These are phyloP conservation scores for Apiospora saccharicola DNA, from an alignment of 2,329 filamentous ascomycete species.

Conservation along the genomic window DNA sequence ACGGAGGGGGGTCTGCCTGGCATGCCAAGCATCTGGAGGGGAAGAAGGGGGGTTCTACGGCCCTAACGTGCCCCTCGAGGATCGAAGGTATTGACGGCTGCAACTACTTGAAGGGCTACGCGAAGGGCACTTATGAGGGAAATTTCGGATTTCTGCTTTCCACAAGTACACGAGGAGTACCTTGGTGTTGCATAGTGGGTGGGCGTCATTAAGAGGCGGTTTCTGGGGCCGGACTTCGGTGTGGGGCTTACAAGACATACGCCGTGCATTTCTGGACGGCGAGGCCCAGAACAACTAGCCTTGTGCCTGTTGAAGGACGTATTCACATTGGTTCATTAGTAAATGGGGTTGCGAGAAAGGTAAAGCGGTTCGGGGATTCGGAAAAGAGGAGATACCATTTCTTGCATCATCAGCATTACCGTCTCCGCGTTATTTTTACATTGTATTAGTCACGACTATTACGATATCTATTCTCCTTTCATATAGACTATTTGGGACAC, in stretches of 20 bases:
- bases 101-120: background rate
- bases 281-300: background rate
- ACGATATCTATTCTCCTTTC: background rate
- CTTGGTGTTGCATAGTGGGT: background rate
- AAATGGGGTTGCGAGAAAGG: background rate
- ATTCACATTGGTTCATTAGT: background rate
- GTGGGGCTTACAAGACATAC: background rate
- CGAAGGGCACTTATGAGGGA: background rate
- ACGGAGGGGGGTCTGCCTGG: constrained; percentile 65
- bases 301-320: background rate
- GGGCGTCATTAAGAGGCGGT: background rate
- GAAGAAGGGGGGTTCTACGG: constrained; percentile 61
- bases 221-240: background rate
- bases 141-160: background rate
- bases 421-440: background rate
- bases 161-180: background rate
- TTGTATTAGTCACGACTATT: background rate
- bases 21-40: constrained; percentile 58
- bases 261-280: background rate
- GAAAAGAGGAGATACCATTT: constrained; percentile 20
- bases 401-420: background rate
- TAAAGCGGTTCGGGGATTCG: background rate
- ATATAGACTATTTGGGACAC: background rate
- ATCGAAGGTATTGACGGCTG: constrained; percentile 50
- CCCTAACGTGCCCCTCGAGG: constrained; percentile 59